Conservation (phyloP, 2,329 filamentous ascomycete genomes). For the Clarireedia homoeocarpa region DNA sequence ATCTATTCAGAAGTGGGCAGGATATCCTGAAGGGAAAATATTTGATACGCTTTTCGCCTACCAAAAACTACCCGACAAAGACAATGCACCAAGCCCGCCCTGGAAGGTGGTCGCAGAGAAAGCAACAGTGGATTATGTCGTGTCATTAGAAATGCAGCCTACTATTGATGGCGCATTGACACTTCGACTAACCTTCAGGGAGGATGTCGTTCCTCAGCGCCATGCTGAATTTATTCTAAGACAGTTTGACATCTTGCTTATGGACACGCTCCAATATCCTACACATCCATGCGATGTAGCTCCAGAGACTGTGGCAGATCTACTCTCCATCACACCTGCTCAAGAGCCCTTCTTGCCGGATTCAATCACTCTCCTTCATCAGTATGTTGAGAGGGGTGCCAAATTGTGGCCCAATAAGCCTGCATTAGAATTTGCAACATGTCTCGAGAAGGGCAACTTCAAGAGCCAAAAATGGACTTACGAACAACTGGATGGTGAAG, state of each 20-base stretch:
- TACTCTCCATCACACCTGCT: constrained; percentile 62
- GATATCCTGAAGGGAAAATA: constrained; percentile 53
- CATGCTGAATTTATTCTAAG: constrained; percentile 60
- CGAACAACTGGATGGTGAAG: constrained; percentile 58
- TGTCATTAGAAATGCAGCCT: constrained; percentile 74
- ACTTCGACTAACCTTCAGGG: constrained; percentile 59
- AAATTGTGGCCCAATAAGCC: constrained; percentile 44
- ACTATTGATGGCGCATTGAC: constrained; percentile 38
- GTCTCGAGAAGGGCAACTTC: constrained; percentile 40
- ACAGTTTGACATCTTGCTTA: constrained; percentile 65
- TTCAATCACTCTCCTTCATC: constrained; percentile 59
- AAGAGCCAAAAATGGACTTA: constrained; percentile 63
- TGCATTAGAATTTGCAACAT: constrained; percentile 69
- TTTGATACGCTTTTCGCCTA: constrained; percentile 86
- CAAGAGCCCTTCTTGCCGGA: constrained; percentile 44
- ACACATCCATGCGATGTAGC: constrained; percentile 28
- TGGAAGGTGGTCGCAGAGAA: constrained; percentile 60
- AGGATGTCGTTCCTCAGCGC: constrained; percentile 54
- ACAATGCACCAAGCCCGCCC: constrained; percentile 23
- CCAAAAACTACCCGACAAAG: constrained; percentile 47
- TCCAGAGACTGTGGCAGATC: constrained; percentile 22
- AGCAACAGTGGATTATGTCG: constrained; percentile 65
- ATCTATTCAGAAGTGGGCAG: constrained; percentile 65
- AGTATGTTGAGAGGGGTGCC: constrained; percentile 66
- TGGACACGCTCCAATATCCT: constrained; percentile 46